These are phyloP conservation scores for Termitomyces sp. DNA, from an alignment of 768 basidiomycete species.

Conservation along the genomic window DNA sequence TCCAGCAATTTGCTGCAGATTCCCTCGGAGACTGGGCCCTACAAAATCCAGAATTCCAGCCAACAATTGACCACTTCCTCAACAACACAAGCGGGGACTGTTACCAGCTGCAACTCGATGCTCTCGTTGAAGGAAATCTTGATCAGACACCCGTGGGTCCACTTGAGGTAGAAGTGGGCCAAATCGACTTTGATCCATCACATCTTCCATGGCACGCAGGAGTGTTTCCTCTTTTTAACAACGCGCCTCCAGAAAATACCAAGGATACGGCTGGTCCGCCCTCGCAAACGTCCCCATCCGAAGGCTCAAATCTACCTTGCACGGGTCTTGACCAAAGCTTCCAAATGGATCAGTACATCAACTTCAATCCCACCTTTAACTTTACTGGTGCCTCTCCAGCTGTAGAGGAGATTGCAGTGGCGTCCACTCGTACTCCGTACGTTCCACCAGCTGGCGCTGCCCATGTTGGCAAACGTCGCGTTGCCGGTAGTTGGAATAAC, in stretches of 20 bases:
- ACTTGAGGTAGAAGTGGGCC: slow-evolving; percentile 11
- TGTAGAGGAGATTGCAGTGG: slow-evolving; percentile 12
- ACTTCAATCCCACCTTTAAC: slow-evolving; percentile 17
- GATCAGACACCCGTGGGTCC: slow-evolving; percentile 7
- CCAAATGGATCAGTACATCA: slow-evolving; percentile 28
- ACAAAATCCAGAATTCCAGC: slow-evolving; percentile 9
- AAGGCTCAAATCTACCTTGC: background rate
- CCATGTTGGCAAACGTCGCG: slow-evolving; percentile 44
- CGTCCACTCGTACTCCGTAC: slow-evolving; percentile 28
- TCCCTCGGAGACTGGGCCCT: slow-evolving; percentile 3
- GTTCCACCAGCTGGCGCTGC: slow-evolving; percentile 51
- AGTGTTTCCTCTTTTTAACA: slow-evolving; percentile 1
- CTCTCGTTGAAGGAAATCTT: slow-evolving; percentile 1
- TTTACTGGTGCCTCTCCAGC: slow-evolving; percentile 7
- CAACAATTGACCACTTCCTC: slow-evolving; percentile 9
- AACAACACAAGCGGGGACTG: slow-evolving; percentile 7
- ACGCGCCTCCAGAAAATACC: background rate
- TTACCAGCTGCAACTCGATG: slow-evolving; percentile 10
- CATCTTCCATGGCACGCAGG: slow-evolving; percentile 3
- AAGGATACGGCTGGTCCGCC: slow-evolving; percentile 10
- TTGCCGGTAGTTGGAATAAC: slow-evolving; percentile 45
- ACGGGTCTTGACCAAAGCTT: slow-evolving; percentile 6
- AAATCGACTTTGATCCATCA: slow-evolving; percentile 8
- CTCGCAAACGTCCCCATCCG: background rate
- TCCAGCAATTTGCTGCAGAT: slow-evolving; percentile 10